Percentiles rank a stretch among this genome's conserved stretches.
Evolutionary conservation across 441 rosid species (phyloP).

Genomic region (Pelargonium cotyledonis): DNA sequence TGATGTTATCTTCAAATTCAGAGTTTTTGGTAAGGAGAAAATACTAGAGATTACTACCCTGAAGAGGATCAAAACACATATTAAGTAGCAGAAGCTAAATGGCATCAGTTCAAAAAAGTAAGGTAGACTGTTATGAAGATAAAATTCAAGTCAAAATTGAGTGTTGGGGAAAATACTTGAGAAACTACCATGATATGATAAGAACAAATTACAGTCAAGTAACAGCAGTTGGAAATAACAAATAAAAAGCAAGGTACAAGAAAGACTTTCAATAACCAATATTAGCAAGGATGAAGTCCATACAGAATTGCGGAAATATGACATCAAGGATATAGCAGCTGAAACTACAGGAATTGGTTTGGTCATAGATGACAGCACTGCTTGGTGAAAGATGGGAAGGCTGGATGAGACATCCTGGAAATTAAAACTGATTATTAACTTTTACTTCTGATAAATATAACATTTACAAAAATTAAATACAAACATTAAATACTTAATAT

Average conservation of each 20-base stretch:
- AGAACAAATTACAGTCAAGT: neutral
- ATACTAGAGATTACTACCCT: neutral
- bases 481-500: conserved; percentile 5
- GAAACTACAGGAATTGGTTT: conserved; percentile 72
- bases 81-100: neutral
- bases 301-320: conserved; percentile 65
- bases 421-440: conserved; percentile 20
- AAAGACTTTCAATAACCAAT: conserved; percentile 1
- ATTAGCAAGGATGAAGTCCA: conserved; percentile 23
- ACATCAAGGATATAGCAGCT: conserved; percentile 70
- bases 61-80: neutral
- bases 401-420: conserved; percentile 57
- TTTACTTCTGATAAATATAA: neutral
- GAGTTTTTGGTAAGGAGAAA: neutral
- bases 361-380: conserved; percentile 61
- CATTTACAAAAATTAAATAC: conserved; percentile 2
- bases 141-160: neutral
- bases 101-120: neutral
- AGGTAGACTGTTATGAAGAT: neutral
- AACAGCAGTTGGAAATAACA: neutral
- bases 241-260: conserved; percentile 11
- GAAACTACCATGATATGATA: conserved; percentile 4
- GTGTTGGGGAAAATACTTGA: neutral
- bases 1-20: neutral
- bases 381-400: conserved; percentile 67